Base-by-base conservation (phyloP, 257 asterid genomes). In the Fraxinus excelsior region DNA sequence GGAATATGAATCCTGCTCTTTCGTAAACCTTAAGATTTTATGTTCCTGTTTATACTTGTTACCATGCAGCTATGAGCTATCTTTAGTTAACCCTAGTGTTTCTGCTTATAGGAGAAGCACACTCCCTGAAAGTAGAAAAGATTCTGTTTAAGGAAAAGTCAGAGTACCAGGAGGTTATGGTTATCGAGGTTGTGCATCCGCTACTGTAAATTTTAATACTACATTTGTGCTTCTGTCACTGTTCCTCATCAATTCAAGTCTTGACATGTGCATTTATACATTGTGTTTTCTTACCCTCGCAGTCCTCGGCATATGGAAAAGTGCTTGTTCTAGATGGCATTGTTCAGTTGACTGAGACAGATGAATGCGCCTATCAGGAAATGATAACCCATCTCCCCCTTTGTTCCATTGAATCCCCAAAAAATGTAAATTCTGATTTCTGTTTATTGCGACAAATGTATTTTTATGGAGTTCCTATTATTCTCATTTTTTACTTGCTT, bases 341-440 rank as follows among this genome's bases (percentile, higher is more conserved):
- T 82, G 89, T 96, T 84, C 99, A 96, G 88, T 82, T 96, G 91
- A 96, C 99, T 10, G 98, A 96, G 92, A 93, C 88, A 88, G 99
- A 96, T 83, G 99, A 96, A 80, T 96, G 96, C 79, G 97, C 96
- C 76, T 96, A 96, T 83, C 99, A 96, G 92, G 99, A 96, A 89
- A 96, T 93, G 99, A 93, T 96, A 74, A 80, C 97, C 23, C 98
- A 96, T 79, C 94, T 96, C 69, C 99, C 99, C 49, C 98, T 96
- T 62, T 96, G 99, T 82, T 96, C 99, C 58, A 88, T 96, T 80
- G 80, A 87, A 85, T 84, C 92, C 58, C 99, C 99, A 4, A 80
- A 86, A 84, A 91, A 86, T 70, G 99, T 96, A 91, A 87, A 53
- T 64, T 68, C 74, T 76, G 64, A 65, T 70, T 51, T 25, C 77